phyloP scores from a whole-genome alignment of 179 eudicot genomes.

The Sideroxylon spinosum region DNA sequence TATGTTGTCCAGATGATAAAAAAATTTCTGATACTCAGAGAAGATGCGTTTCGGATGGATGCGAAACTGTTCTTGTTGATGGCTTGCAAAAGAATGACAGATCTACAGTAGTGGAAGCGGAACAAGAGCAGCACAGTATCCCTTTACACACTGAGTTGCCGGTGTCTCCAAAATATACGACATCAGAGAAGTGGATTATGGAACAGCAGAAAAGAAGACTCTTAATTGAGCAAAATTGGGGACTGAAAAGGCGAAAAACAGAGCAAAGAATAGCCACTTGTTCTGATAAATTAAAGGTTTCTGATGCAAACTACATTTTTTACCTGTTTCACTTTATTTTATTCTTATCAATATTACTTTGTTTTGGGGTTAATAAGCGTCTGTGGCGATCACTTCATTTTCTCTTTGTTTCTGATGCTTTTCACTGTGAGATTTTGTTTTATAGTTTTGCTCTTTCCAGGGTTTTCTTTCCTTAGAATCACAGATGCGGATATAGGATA shows the following conservation, averaged over 20 bases:
- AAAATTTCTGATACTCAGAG: constrained; percentile 25
- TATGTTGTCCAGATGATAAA: constrained; percentile 16
- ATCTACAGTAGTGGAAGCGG: constrained; percentile 30
- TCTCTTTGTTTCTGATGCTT: no score
- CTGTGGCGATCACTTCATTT: background rate
- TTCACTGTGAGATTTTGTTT: no score
- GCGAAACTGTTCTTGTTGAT: constrained; percentile 27
- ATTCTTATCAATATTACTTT: no score
- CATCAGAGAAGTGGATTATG: constrained; percentile 82
- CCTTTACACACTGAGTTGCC: constrained; percentile 32
- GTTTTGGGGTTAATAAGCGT: background rate
- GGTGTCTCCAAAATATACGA: constrained; percentile 62
- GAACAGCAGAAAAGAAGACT: constrained; percentile 65
- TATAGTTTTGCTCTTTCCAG: no score
- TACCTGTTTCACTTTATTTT: no score
- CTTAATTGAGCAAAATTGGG: constrained; percentile 56
- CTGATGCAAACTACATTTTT: background rate
- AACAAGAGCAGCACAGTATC: constrained; percentile 46
- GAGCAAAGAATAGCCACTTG: constrained; percentile 60
- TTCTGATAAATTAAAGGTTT: constrained; percentile 78
- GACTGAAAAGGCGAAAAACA: constrained; percentile 63
- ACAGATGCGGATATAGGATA: no score
- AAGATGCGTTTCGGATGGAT: constrained; percentile 31
- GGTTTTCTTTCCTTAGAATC: no score
- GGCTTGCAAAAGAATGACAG: constrained; percentile 17